Evolutionary conservation across 306 rosid species (phyloP), one percentile per base, ranked within the genome.

Genomic region (Prunus davidiana): DNA sequence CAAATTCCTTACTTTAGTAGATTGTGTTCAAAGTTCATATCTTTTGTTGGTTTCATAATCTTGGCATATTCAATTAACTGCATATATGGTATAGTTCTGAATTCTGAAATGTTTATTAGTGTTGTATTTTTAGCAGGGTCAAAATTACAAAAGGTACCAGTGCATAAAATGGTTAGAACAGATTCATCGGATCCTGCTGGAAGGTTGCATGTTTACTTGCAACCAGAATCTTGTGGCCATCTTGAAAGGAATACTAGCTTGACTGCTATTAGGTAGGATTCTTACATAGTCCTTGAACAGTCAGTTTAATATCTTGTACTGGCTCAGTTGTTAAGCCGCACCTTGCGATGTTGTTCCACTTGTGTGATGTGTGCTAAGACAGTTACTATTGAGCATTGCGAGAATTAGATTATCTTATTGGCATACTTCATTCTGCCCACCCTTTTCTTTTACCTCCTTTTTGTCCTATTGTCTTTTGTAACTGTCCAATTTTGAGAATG

Each of bases 131-230:
- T 74, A 67, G 56, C 78, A 92, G 97, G 93, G 28, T 82, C 96
- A 38, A 90, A 82, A 81, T 78, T 85, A 69, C 90, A 76, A 80
- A 94, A 94, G 85, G 88, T 92, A 82, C 98, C 97, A 1, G 95
- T 90, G 18, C 54, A 86, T 73, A 91, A 94, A 83, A 87, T 94
- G 87, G 93, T 94, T 46, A 87, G 98, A 81, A 91, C 97, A 71
- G 96, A 94, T 89, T 86, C 97, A 79, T 77, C 78, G n/a, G 89
- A 94, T 84, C 97, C 97, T 51, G 89, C 80, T 61, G 98, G 98
- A 77, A 87, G 98, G 87, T 86, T 94, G 79, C 97, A 91, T 75
- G 94, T 91, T 46, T 94, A 89, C 80, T 58, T 87, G 85, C 93
- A 87, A 81, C 72, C 77, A 69, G 83, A 75, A 78, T 74, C 88